Percentiles rank a stretch among this genome's conserved stretches.
These are phyloP conservation scores for Umbelopsis isabellina DNA, from an alignment of 192 early-diverging fungal genomes.

Conservation along the genomic window DNA sequence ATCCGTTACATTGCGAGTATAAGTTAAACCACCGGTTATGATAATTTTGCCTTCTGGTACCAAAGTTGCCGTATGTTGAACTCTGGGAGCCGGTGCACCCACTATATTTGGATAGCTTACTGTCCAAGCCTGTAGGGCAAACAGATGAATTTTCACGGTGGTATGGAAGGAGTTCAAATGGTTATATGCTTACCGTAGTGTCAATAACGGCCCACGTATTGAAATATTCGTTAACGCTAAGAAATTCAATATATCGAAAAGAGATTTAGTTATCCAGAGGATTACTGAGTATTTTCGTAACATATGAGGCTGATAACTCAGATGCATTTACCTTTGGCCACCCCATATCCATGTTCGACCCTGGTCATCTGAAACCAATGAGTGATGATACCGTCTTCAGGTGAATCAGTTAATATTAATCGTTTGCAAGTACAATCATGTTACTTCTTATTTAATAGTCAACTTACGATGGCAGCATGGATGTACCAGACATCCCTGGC, in stretches of 20 bases:
- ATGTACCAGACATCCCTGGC: constrained; percentile 14
- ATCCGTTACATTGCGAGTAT: constrained; percentile 35
- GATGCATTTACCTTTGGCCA: constrained; percentile 26
- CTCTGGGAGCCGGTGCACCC: constrained; percentile 22
- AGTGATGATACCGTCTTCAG: constrained; percentile 26
- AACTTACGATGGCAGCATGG: background rate
- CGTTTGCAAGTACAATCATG: background rate
- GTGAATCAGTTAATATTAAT: background rate
- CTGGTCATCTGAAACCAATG: constrained; percentile 28
- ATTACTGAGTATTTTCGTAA: background rate
- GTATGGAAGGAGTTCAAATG: background rate
- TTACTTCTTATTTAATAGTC: background rate
- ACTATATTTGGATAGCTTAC: constrained; percentile 20
- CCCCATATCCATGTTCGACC: constrained; percentile 40
- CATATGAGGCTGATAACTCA: too few relatives aligned
- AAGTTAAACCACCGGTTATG: constrained; percentile 34
- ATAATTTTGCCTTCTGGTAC: constrained; percentile 27
- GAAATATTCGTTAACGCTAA: constrained; percentile 17
- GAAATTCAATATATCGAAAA: background rate
- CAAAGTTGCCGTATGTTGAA: constrained; percentile 38
- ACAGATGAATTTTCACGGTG: background rate
- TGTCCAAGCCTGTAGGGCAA: constrained; percentile 24
- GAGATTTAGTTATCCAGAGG: background rate
- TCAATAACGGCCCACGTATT: constrained; percentile 28
- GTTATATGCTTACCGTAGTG: constrained; percentile 12